Conservation (phyloP, 768 basidiomycete species). For the Glaciozyma martinii region DNA sequence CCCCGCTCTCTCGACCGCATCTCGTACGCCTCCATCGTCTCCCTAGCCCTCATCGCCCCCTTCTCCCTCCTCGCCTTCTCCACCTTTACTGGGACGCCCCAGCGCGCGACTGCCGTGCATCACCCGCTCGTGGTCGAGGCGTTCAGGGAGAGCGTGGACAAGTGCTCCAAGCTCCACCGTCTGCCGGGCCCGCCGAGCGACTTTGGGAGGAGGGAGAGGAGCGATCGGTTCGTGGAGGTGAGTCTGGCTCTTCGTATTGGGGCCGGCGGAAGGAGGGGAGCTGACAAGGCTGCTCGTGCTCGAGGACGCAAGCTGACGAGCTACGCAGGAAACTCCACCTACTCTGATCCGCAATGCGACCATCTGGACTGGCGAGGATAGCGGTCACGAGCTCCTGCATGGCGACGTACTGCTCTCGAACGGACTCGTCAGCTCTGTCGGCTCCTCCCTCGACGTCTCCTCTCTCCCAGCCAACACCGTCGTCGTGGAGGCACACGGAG, state of each 20-base stretch:
- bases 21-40: background rate
- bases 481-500: constrained; percentile 48
- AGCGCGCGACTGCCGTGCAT: background rate
- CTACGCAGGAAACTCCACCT: constrained; percentile 46
- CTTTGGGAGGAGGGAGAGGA: background rate
- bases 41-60: background rate
- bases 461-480: constrained; percentile 60
- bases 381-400: constrained; percentile 52
- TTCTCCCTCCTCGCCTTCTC: background rate
- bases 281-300: background rate
- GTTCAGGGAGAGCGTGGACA: background rate
- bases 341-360: constrained; percentile 59
- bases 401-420: constrained; percentile 54
- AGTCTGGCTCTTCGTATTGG: background rate
- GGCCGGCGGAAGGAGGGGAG: background rate
- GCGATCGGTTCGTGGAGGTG: background rate
- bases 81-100: background rate
- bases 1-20: background rate
- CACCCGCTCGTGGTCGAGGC: background rate
- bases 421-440: constrained; percentile 56
- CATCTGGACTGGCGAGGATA: constrained; percentile 63
- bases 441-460: constrained; percentile 44
- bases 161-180: background rate
- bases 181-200: background rate
- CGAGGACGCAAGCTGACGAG: background rate